Conservation (phyloP, 2,329 filamentous ascomycete genomes). For the Claviceps fusiformis region DNA sequence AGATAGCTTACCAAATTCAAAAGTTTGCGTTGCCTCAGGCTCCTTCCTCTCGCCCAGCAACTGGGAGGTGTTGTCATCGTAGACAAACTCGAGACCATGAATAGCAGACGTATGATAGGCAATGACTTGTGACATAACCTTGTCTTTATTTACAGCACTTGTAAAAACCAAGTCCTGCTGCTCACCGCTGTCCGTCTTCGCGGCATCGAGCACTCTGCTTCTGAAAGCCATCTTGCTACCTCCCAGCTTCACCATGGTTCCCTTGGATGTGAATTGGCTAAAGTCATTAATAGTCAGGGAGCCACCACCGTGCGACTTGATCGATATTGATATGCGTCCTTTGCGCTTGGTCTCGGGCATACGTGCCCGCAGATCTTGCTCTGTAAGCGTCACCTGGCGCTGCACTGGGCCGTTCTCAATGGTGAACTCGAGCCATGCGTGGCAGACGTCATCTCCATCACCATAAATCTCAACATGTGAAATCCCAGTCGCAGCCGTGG, state of each 20-base stretch:
- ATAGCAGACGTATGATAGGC: conserved; percentile 66
- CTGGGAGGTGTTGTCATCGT: conserved; percentile 74
- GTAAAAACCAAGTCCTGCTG: conserved; percentile 63
- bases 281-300: conserved; percentile 69
- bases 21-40: conserved; percentile 55
- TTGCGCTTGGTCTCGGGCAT: conserved; percentile 63
- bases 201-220: conserved; percentile 60
- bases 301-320: conserved; percentile 66
- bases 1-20: conserved; percentile 53
- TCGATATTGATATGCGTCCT: conserved; percentile 52
- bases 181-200: conserved; percentile 55
- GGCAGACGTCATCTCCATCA: conserved; percentile 71
- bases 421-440: conserved; percentile 67
- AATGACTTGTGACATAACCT: conserved; percentile 60
- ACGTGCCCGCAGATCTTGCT: conserved; percentile 57
- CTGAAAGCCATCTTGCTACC: conserved; percentile 58
- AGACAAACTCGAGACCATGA: conserved; percentile 83
- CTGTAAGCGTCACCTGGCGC: conserved; percentile 60
- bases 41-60: conserved; percentile 74
- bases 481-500: conserved; percentile 69
- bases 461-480: conserved; percentile 73
- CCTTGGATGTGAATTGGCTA: conserved; percentile 54
- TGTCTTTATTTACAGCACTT: conserved; percentile 51
- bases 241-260: conserved; percentile 59
- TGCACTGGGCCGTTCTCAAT: conserved; percentile 49